These are phyloP conservation scores for Aspergillus funiculosus DNA, from an alignment of 495 filamentous ascomycete species.

Conservation along the genomic window DNA sequence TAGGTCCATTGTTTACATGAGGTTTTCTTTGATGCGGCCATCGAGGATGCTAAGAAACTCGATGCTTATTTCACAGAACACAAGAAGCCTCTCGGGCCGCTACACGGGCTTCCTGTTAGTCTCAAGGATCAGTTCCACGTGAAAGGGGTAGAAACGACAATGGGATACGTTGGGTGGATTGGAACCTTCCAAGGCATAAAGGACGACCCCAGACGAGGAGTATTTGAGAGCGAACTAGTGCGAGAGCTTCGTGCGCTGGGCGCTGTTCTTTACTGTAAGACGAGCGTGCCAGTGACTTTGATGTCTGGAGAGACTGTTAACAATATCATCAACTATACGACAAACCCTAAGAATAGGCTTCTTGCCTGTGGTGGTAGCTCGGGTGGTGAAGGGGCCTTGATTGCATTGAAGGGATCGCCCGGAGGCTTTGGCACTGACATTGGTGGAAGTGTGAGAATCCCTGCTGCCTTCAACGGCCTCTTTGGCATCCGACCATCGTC, in stretches of 20 bases:
- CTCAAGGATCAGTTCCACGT: slow-evolving; percentile 70
- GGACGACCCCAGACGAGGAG: slow-evolving; percentile 31
- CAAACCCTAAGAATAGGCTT: slow-evolving; percentile 45
- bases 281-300: slow-evolving; percentile 54
- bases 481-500: slow-evolving; percentile 50
- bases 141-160: slow-evolving; percentile 57
- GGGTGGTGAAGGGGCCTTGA: slow-evolving; percentile 58
- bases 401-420: slow-evolving; percentile 50
- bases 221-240: slow-evolving; percentile 47
- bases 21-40: slow-evolving; percentile 55
- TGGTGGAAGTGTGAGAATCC: slow-evolving; percentile 64
- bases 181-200: slow-evolving; percentile 46
- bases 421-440: slow-evolving; percentile 64
- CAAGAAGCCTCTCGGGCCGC: slow-evolving; percentile 46
- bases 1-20: slow-evolving; percentile 58
- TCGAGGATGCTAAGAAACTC: slow-evolving; percentile 52
- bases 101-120: slow-evolving; percentile 62
- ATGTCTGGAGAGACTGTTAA: slow-evolving; percentile 58
- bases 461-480: slow-evolving; percentile 57
- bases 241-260: slow-evolving; percentile 50
- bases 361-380: slow-evolving; percentile 51
- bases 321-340: slow-evolving; percentile 48
- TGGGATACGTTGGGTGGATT: slow-evolving; percentile 55
- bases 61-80: slow-evolving; percentile 51
- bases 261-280: slow-evolving; percentile 62